Conservation (phyloP, 345 rosid species). For the Hevea brasiliensis region DNA sequence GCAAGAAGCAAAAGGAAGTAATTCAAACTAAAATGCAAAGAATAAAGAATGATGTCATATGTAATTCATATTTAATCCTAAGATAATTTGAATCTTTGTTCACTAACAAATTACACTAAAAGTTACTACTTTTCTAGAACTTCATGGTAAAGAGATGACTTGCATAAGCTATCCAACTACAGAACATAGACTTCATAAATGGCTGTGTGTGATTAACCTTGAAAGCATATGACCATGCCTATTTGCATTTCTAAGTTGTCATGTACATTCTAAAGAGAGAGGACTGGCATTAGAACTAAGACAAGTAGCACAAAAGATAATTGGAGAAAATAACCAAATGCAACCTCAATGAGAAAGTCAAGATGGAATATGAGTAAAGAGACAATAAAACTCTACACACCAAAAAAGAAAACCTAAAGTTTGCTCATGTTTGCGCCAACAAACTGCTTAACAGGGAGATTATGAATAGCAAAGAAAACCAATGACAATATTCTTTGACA, state of each 20-base stretch:
- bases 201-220: too few species aligned
- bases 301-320: not conserved
- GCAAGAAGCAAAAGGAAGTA: not conserved
- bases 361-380: not conserved
- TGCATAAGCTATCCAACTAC: not conserved
- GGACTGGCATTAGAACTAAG: too few species aligned
- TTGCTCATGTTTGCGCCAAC: too few species aligned
- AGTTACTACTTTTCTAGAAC: not conserved
- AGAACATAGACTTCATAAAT: too few species aligned
- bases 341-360: not conserved
- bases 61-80: not conserved
- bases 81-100: not conserved
- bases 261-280: not conserved
- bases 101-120: too few species aligned
- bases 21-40: not conserved
- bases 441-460: not conserved
- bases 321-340: not conserved
- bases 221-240: too few species aligned
- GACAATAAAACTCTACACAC: too few species aligned
- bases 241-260: not conserved
- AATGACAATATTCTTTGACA: not conserved
- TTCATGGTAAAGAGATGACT: constrained; percentile 2
- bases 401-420: too few species aligned
- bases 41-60: not conserved
- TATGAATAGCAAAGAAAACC: not conserved